Percentiles rank a stretch among this genome's conserved stretches.
phyloP scores from a whole-genome alignment of 169 alveolate species.

The Miamiensis avidus region DNA sequence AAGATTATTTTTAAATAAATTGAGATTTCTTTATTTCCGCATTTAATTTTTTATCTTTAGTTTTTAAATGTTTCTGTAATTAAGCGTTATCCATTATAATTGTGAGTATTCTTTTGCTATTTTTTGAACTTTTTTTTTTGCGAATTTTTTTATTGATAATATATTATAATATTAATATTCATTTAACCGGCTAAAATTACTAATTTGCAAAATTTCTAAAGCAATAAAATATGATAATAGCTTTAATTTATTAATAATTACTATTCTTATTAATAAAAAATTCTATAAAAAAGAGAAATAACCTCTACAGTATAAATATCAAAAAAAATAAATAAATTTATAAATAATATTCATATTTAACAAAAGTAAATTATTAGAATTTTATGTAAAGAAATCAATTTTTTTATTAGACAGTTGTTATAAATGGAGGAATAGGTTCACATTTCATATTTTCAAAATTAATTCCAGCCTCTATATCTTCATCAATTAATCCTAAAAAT shows the following conservation, averaged over 20 bases:
- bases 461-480: not conserved
- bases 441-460: constrained; percentile 1
- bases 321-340: too few relatives aligned
- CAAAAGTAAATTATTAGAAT: not conserved
- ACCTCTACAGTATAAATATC: too few relatives aligned
- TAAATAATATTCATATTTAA: too few relatives aligned
- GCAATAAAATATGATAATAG: not conserved
- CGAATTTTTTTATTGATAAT: not conserved
- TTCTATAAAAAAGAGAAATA: too few relatives aligned
- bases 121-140: constrained; percentile 3
- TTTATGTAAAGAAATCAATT: not conserved
- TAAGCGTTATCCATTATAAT: not conserved
- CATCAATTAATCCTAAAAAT: constrained; percentile 5
- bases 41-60: constrained; percentile 24
- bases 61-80: constrained; percentile 10
- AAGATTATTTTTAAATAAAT: constrained; percentile 12
- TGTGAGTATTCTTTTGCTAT: not conserved
- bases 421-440: not conserved
- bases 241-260: not conserved
- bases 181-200: not conserved
- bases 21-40: constrained; percentile 15
- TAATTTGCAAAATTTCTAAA: not conserved
- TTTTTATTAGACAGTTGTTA: not conserved
- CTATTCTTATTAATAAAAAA: not conserved
- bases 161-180: too few relatives aligned